Conservation (phyloP, 2,329 filamentous ascomycete species). For the Fusarium poae region DNA sequence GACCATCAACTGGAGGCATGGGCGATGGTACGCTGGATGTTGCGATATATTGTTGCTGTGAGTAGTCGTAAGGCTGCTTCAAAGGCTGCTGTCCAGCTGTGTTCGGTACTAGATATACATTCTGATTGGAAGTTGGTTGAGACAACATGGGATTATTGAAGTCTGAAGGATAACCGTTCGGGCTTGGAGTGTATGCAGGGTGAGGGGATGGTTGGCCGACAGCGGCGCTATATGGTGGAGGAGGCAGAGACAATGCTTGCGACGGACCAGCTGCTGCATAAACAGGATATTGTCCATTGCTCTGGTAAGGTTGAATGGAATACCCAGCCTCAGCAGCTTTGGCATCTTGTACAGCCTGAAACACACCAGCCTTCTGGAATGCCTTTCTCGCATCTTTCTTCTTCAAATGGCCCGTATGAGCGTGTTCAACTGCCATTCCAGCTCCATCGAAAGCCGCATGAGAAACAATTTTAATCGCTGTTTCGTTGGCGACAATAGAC, state of each 20-base stretch:
- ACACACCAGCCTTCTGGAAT: slow-evolving; percentile 51
- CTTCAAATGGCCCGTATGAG: slow-evolving; percentile 52
- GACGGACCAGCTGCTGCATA: slow-evolving; percentile 7
- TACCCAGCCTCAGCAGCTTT: slow-evolving; percentile 48
- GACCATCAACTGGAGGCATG: background rate
- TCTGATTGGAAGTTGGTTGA: background rate
- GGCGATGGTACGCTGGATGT: background rate
- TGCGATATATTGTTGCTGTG: background rate
- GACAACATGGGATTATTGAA: slow-evolving; percentile 1
- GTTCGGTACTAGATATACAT: background rate
- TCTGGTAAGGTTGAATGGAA: slow-evolving; percentile 30
- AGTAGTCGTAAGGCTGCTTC: slow-evolving; percentile 15
- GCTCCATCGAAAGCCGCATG: slow-evolving; percentile 55
- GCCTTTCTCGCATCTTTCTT: slow-evolving; percentile 54
- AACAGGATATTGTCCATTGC: slow-evolving; percentile 21
- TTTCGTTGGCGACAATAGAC: slow-evolving; percentile 51
- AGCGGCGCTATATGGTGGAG: slow-evolving; percentile 31
- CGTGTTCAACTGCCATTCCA: slow-evolving; percentile 54
- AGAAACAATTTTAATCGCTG: slow-evolving; percentile 52
- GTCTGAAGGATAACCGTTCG: slow-evolving; percentile 19
- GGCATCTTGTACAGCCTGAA: slow-evolving; percentile 49
- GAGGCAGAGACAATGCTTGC: slow-evolving; percentile 22
- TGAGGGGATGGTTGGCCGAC: background rate
- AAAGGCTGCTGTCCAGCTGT: background rate
- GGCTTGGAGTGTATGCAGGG: background rate